Percentiles rank a stretch among this genome's conserved stretches.
Evolutionary conservation across 192 early-diverging fungal genomes (phyloP).

Genomic region (Backusella liffmaniae): DNA sequence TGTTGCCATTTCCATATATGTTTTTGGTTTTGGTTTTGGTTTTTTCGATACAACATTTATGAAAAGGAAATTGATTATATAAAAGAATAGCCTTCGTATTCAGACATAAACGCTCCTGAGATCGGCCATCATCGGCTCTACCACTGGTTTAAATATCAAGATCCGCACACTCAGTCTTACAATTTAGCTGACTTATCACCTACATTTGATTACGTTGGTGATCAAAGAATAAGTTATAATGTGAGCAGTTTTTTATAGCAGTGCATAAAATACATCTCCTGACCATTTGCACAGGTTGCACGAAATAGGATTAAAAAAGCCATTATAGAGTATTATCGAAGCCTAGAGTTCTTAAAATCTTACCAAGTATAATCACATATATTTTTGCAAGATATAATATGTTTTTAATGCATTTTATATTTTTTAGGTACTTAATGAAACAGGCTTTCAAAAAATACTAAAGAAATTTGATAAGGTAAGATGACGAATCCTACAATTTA

Average conservation of each 20-base stretch:
- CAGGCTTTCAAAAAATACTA: constrained; percentile 67
- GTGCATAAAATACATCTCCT: background rate
- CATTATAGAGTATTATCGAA: constrained; percentile 71
- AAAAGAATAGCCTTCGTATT: constrained; percentile 1
- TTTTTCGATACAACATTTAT: background rate
- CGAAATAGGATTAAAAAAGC: constrained; percentile 59
- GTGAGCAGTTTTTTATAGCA: background rate
- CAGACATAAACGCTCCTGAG: background rate
- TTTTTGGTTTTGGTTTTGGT: too few species aligned
- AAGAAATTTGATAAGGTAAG: constrained; percentile 70
- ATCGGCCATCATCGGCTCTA: background rate
- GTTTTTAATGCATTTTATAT: background rate
- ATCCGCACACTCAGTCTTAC: constrained; percentile 3
- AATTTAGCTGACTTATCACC: constrained; percentile 7
- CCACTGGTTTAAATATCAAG: constrained; percentile 2
- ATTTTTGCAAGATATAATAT: background rate
- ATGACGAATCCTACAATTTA: background rate
- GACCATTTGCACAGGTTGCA: background rate
- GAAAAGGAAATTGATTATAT: background rate
- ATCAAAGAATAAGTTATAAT: constrained; percentile 11
- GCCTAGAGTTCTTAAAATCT: constrained; percentile 67
- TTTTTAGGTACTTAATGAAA: constrained; percentile 47
- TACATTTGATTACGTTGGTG: background rate
- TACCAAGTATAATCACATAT: constrained; percentile 45
- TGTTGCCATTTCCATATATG: background rate